Conservation (phyloP, 1,284 basidiomycete species). For the Cerrena zonata region DNA sequence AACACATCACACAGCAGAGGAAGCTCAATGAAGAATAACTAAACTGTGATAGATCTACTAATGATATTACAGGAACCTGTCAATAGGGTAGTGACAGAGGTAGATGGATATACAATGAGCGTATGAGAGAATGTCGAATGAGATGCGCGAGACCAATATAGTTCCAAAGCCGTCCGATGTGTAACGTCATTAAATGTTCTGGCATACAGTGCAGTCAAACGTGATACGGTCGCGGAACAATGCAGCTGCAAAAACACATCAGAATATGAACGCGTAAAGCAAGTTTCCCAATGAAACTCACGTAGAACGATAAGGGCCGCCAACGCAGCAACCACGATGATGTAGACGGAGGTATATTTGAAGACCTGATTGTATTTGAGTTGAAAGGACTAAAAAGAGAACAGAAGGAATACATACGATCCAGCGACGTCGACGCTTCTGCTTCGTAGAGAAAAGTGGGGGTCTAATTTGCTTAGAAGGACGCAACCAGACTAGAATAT, state of each 20-base stretch:
- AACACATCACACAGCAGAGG: too few relatives aligned
- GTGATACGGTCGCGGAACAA: conserved; percentile 66
- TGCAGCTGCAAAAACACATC: conserved; percentile 41
- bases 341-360: conserved; percentile 82
- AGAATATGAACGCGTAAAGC: too few relatives aligned
- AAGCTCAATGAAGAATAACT: too few relatives aligned
- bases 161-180: conserved; percentile 5
- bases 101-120: conserved; percentile 20
- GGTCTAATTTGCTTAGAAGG: conserved; percentile 91
- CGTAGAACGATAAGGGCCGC: conserved; percentile 78
- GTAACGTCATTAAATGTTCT: conserved; percentile 56
- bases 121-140: conserved; percentile 12
- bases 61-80: conserved; percentile 18
- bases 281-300: conserved; percentile 51
- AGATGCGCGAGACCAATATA: conserved; percentile 10
- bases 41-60: conserved; percentile 16
- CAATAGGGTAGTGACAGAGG: conserved; percentile 10
- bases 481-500: conserved; percentile 70
- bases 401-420: conserved; percentile 52
- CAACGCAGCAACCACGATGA: conserved; percentile 72
- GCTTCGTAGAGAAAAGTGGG: conserved; percentile 91
- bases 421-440: conserved; percentile 85
- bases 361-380: conserved; percentile 42
- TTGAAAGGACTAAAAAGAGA: conserved; percentile 4
- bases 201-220: conserved; percentile 68